Evolutionary conservation across 352 stramenopile species (phyloP).

Genomic region (Phytophthora fragariae): DNA sequence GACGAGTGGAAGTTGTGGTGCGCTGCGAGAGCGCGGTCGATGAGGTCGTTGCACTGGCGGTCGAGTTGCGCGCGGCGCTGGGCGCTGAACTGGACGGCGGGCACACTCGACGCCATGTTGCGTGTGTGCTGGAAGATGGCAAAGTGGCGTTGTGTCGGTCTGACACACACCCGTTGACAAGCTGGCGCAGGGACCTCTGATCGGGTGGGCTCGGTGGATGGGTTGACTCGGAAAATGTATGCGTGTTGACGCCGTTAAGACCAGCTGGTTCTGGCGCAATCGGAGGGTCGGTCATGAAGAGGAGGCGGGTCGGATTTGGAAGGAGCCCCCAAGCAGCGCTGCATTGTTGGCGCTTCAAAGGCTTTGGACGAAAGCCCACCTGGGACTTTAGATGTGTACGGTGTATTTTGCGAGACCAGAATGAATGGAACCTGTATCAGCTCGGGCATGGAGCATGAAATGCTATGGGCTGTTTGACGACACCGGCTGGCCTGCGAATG

Average conservation of each 20-base stretch:
- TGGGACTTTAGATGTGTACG: neutral
- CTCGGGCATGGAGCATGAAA: constrained; percentile 7
- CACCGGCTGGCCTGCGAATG: too few species aligned
- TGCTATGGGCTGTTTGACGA: too few species aligned
- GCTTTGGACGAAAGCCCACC: too few species aligned
- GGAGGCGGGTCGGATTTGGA: neutral
- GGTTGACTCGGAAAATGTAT: constrained; percentile 9
- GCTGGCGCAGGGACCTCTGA: constrained; percentile 5
- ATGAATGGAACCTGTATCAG: constrained; percentile 4
- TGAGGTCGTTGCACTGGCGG: constrained; percentile 57
- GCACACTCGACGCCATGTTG: constrained; percentile 33
- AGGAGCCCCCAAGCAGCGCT: neutral
- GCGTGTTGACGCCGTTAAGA: too few species aligned
- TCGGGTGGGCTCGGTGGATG: constrained; percentile 5
- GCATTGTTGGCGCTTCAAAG: neutral
- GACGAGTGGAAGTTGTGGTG: constrained; percentile 61
- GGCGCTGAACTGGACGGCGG: constrained; percentile 46
- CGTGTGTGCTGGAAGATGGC: neutral
- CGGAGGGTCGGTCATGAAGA: neutral
- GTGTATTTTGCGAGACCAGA: constrained; percentile 2
- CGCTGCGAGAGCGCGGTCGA: constrained; percentile 54
- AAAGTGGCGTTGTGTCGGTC: constrained; percentile 26
- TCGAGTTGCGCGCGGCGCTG: constrained; percentile 53
- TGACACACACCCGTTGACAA: too few species aligned
- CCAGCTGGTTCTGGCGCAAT: constrained; percentile 4